A percentile compares a stretch with the other conserved stretches of the same genome.
Evolutionary conservation across 1,139 yeast species (phyloP).

Genomic region (Ashbya aceris): DNA sequence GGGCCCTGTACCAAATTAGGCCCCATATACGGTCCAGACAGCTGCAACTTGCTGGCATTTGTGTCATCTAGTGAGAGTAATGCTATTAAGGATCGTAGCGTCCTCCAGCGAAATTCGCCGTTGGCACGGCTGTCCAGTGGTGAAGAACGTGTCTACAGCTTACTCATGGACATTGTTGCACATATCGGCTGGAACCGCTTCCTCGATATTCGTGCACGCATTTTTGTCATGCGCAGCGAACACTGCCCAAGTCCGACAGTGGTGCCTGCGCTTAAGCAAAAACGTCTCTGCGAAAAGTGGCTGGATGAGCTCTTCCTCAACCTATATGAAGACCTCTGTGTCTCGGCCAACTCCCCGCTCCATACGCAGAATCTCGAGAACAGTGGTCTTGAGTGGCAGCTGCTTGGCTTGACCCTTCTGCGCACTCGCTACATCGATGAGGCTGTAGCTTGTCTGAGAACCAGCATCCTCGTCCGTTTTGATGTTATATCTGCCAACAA

Average conservation of each 20-base stretch:
- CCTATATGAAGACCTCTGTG: slow-evolving; percentile 79
- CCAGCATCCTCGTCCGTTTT: slow-evolving; percentile 68
- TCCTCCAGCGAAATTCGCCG: slow-evolving; percentile 67
- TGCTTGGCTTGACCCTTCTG: slow-evolving; percentile 72
- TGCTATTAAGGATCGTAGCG: slow-evolving; percentile 50
- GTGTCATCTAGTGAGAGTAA: slow-evolving; percentile 36
- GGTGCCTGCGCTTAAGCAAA: slow-evolving; percentile 39
- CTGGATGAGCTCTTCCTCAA: slow-evolving; percentile 80
- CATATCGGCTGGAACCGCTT: slow-evolving; percentile 87
- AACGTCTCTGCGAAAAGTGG: slow-evolving; percentile 92
- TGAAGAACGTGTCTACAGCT: slow-evolving; percentile 53
- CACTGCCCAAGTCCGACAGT: slow-evolving; percentile 30
- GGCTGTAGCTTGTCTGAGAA: slow-evolving; percentile 70
- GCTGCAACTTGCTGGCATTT: slow-evolving; percentile 36
- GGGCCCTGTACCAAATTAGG: slow-evolving; percentile 31
- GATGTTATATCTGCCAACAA: slow-evolving; percentile 42
- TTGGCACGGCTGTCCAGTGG: slow-evolving; percentile 71
- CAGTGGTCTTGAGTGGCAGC: slow-evolving; percentile 88
- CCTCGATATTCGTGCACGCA: slow-evolving; percentile 66
- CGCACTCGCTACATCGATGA: slow-evolving; percentile 73
- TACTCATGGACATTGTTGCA: slow-evolving; percentile 51
- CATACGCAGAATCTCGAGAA: slow-evolving; percentile 61
- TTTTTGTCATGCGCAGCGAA: slow-evolving; percentile 94
- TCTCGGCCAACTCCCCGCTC: slow-evolving; percentile 65
- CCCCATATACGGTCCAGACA: slow-evolving; percentile 51